phyloP scores from a whole-genome alignment of 2,329 filamentous ascomycete genomes.

The Pleochaeta shiraiana region DNA sequence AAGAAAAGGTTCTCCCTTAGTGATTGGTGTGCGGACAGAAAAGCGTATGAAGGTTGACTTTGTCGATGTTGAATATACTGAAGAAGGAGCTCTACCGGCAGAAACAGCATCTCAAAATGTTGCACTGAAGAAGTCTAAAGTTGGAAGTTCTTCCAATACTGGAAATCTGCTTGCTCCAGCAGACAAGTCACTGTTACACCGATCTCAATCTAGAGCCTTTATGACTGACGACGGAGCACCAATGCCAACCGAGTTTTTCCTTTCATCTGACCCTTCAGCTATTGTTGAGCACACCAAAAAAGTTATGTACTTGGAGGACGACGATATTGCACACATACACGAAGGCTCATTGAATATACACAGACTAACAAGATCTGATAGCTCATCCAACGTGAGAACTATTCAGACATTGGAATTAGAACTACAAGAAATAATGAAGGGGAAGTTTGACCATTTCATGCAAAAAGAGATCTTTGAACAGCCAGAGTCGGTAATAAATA shows the following conservation, averaged over 20 bases:
- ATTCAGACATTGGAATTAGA: constrained; percentile 98
- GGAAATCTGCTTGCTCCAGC: constrained; percentile 59
- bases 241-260: constrained; percentile 97
- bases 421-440: constrained; percentile 99
- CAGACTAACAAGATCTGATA: constrained; percentile 90
- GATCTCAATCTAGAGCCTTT: constrained; percentile 96
- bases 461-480: constrained; percentile 99
- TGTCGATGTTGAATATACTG: constrained; percentile 92
- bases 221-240: constrained; percentile 96
- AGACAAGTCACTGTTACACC: constrained; percentile 95
- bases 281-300: constrained; percentile 99
- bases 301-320: constrained; percentile 98
- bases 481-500: constrained; percentile 98
- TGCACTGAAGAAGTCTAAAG: constrained; percentile 72
- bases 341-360: constrained; percentile 98
- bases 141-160: constrained; percentile 42
- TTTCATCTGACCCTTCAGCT: constrained; percentile 93
- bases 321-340: constrained; percentile 98
- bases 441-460: constrained; percentile 99
- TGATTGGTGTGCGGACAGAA: constrained; percentile 89
- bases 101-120: constrained; percentile 94
- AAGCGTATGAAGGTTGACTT: constrained; percentile 99
- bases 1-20: constrained; percentile 92
- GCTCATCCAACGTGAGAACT: constrained; percentile 86
- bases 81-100: constrained; percentile 62